phyloP scores from a whole-genome alignment of 2,329 filamentous ascomycete genomes.

The Sarocladium strictum region DNA sequence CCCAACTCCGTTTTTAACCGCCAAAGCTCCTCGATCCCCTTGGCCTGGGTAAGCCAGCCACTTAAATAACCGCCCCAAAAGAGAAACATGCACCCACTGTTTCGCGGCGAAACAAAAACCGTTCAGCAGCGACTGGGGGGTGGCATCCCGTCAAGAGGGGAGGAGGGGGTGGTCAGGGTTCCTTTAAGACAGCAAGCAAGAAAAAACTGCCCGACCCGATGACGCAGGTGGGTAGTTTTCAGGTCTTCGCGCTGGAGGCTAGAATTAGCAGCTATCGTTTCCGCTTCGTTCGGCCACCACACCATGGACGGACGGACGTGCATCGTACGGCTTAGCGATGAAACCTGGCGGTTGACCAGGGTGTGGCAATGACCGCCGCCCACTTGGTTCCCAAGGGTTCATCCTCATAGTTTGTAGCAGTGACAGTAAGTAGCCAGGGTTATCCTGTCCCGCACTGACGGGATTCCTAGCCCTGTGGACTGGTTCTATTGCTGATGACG shows the following conservation, averaged over 20 bases:
- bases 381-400: neutral
- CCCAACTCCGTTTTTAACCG: neutral
- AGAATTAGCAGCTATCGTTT: slow-evolving; percentile 1
- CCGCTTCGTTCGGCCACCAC: neutral
- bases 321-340: neutral
- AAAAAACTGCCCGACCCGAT: no score
- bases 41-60: no score
- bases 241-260: neutral
- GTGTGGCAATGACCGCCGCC: neutral
- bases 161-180: no score
- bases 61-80: neutral
- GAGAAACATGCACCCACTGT: neutral
- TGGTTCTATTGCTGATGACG: neutral
- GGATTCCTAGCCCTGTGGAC: neutral
- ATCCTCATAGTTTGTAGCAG: no score
- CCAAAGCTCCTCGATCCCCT: no score
- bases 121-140: no score
- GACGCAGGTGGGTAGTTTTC: neutral
- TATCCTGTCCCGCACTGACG: no score
- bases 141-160: no score
- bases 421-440: no score
- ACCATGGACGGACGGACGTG: neutral
- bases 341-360: neutral
- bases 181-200: no score
- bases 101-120: neutral